Evolutionary conservation across 1,284 basidiomycete species (phyloP), one percentile per base, ranked within the genome.

Genomic region (Melampsora larici-populina): DNA sequence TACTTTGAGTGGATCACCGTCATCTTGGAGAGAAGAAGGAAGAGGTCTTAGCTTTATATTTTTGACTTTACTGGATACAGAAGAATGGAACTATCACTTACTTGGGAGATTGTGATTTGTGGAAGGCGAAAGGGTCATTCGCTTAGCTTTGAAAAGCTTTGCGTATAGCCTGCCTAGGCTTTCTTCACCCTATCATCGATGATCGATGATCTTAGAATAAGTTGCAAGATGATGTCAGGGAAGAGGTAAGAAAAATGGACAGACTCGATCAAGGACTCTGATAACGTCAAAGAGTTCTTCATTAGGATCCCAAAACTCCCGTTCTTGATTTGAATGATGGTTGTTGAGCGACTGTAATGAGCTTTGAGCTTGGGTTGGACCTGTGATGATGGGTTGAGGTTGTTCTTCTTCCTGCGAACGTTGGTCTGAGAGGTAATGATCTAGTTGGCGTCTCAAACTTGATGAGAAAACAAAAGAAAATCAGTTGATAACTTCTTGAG

Each of bases 321-420:
- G 7, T 48, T 77, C 68, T 43, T 63, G 66, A 62, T 68, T 66
- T 70, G 69, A 58, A 33, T 58, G 48, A 9, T 66, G 36, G 26
- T 77, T 77, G 21, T 66, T 60, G 2, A 69, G 55, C 7, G 74
- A 77, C 15, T 77, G 65, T 36, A 77, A 58, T 11, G 58, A 26
- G 17, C 58, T 55, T 69, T 77, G 74, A 8, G 74, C 66, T 63
- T 77, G 74, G 49, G 68, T 51, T 24, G 74, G 74, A 21, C 74
- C 74, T 9, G 67, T 51, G n/a, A 70, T 24, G 31, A 58, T 49
- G 0, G 63, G 33, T 31, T 62, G 74, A 15, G 60, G 51, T 15
- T 26, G 26, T 33, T 77, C 58, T 33, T 43, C 24, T 21, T 58
- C 60, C 29, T 60, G 29, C 29, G 26, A 17, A 31, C 9, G 7